These are phyloP conservation scores for Torulaspora quercuum DNA, from an alignment of 805 yeast species.

Conservation along the genomic window DNA sequence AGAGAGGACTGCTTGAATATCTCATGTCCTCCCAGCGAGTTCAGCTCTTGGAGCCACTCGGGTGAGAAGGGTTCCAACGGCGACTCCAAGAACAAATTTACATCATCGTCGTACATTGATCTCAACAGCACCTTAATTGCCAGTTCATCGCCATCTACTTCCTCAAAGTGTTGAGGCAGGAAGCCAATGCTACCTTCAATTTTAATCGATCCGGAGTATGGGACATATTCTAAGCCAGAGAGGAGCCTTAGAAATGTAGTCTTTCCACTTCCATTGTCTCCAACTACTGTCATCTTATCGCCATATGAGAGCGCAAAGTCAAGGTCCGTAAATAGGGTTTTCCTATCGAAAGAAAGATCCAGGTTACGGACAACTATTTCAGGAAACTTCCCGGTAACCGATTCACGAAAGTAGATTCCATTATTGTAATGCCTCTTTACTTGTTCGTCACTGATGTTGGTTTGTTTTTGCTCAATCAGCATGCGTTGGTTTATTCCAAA, in stretches of 20 bases:
- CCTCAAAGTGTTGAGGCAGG: conserved; percentile 20
- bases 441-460: conserved; percentile 4
- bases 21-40: conserved; percentile 20
- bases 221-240: conserved; percentile 36
- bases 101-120: conserved; percentile 15
- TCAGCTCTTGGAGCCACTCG: conserved; percentile 19
- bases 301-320: conserved; percentile 17
- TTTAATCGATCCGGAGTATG: conserved; percentile 19
- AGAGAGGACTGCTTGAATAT: conserved; percentile 16
- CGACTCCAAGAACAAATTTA: conserved; percentile 12
- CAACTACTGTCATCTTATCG: conserved; percentile 43
- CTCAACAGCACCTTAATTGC: conserved; percentile 14
- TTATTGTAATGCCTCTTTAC: conserved; percentile 11
- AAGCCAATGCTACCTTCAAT: conserved; percentile 20
- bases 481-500: neutral
- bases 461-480: conserved; percentile 7
- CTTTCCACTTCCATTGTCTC: conserved; percentile 52
- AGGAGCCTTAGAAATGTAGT: conserved; percentile 47
- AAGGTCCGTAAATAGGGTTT: conserved; percentile 17
- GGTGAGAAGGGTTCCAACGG: conserved; percentile 14
- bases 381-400: conserved; percentile 15
- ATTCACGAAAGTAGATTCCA: conserved; percentile 17
- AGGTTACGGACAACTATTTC: conserved; percentile 12
- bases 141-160: conserved; percentile 16
- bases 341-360: conserved; percentile 16